phyloP scores from a whole-genome alignment of 805 yeast genomes.

The Candida chauliodis region DNA sequence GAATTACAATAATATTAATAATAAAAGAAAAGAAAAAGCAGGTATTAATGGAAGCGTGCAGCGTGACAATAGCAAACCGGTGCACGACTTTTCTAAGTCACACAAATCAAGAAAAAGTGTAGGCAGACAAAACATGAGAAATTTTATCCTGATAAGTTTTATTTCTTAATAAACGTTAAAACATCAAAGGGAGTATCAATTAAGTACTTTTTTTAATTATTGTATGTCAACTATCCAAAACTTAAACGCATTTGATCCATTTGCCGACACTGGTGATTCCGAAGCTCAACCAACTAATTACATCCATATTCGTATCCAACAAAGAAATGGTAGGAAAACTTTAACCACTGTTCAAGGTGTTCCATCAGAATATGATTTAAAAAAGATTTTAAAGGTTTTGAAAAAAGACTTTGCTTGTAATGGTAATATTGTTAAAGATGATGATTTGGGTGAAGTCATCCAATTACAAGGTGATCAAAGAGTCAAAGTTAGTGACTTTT shows the following conservation, averaged over 20 bases:
- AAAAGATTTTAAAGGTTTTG: conserved; percentile 87
- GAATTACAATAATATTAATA: too few species aligned
- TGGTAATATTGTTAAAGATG: conserved; percentile 96
- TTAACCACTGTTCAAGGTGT: conserved; percentile 98
- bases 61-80: too few species aligned
- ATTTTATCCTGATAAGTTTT: not conserved
- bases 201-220: conserved; percentile 10
- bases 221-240: conserved; percentile 89
- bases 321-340: conserved; percentile 98
- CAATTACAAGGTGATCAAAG: conserved; percentile 99
- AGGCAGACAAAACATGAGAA: not conserved
- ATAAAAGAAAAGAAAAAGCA: too few species aligned
- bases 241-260: conserved; percentile 88
- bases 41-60: too few species aligned
- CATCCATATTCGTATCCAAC: conserved; percentile 98
- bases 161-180: too few species aligned
- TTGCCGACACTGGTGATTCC: conserved; percentile 99
- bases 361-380: conserved; percentile 90
- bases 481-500: conserved; percentile 89
- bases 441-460: conserved; percentile 92
- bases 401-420: conserved; percentile 99
- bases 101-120: not conserved
- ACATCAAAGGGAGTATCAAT: conserved; percentile 4
- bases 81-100: not conserved
- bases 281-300: conserved; percentile 94